These are phyloP conservation scores for Aschersonia sp. DNA, from an alignment of 2,329 filamentous ascomycete species.

Conservation along the genomic window DNA sequence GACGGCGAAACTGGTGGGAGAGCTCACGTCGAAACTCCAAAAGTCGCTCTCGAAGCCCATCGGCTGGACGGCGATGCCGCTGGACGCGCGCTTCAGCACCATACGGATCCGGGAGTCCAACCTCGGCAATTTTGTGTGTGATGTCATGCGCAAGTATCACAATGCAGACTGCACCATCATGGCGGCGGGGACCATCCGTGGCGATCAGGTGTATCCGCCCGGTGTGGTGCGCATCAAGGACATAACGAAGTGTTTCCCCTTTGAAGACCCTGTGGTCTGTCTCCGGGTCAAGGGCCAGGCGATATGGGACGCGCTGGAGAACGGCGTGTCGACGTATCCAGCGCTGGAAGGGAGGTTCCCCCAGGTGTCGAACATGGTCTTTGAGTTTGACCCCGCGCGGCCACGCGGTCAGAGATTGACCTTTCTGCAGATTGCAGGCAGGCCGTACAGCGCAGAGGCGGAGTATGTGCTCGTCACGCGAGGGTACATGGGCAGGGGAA, in stretches of 20 bases:
- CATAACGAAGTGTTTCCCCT: constrained; percentile 81
- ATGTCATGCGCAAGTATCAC: constrained; percentile 79
- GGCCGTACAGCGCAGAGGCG: constrained; percentile 45
- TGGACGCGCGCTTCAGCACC: constrained; percentile 78
- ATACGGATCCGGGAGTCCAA: constrained; percentile 69
- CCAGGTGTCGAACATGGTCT: constrained; percentile 73
- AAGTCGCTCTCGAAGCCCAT: constrained; percentile 69
- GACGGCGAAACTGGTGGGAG: constrained; percentile 48
- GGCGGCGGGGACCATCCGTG: constrained; percentile 73
- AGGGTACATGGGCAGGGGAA: constrained; percentile 80
- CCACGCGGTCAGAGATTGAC: constrained; percentile 48
- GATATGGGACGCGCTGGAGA: constrained; percentile 70
- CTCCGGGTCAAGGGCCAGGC: constrained; percentile 57
- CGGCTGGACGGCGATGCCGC: constrained; percentile 66
- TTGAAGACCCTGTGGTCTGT: constrained; percentile 79
- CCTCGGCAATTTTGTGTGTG: constrained; percentile 79
- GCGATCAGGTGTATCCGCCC: constrained; percentile 77
- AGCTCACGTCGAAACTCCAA: constrained; percentile 59
- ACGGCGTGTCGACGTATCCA: constrained; percentile 66
- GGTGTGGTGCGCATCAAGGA: constrained; percentile 67
- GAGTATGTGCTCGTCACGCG: constrained; percentile 65
- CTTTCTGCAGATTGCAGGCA: constrained; percentile 44
- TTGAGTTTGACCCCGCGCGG: constrained; percentile 53
- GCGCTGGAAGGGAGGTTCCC: constrained; percentile 74
- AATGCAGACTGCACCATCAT: constrained; percentile 70